Evolutionary conservation across 2,329 filamentous ascomycete species (phyloP).

Genomic region (Colletotrichum trifolii): DNA sequence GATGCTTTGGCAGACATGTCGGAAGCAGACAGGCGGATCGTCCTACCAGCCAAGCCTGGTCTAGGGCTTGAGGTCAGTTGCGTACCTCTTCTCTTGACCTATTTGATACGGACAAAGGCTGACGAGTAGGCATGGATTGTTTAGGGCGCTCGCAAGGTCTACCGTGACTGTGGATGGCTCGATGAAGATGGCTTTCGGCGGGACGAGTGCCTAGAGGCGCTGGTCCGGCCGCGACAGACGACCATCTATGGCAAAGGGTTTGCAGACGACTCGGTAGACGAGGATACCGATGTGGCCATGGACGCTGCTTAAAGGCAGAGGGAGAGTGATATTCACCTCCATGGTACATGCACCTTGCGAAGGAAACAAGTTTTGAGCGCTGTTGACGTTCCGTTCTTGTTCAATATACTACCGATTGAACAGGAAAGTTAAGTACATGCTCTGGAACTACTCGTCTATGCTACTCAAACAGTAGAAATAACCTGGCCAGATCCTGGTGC

Average conservation of each 20-base stretch:
- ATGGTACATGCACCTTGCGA: too few relatives aligned
- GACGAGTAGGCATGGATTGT: not conserved
- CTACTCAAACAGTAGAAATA: conserved; percentile 41
- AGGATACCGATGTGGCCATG: too few relatives aligned
- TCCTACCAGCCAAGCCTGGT: not conserved
- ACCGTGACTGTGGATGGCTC: conserved; percentile 8
- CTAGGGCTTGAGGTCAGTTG: conserved; percentile 8
- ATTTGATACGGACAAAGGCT: not conserved
- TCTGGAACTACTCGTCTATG: not conserved
- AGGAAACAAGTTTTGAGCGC: too few relatives aligned
- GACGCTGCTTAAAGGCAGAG: too few relatives aligned
- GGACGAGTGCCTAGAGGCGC: conserved; percentile 4
- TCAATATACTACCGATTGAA: too few relatives aligned
- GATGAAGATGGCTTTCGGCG: conserved; percentile 1
- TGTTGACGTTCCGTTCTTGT: too few relatives aligned
- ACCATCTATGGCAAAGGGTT: too few relatives aligned
- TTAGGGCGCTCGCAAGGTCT: conserved; percentile 8
- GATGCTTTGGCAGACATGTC: not conserved
- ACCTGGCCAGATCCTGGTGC: conserved; percentile 37
- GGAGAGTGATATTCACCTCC: too few relatives aligned
- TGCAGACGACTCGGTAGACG: too few relatives aligned
- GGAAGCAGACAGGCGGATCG: not conserved
- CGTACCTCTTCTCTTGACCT: not conserved
- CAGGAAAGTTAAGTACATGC: too few relatives aligned
- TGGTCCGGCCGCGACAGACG: not conserved